These are phyloP conservation scores for Acer negundo DNA, from an alignment of 345 rosid species.

Conservation along the genomic window DNA sequence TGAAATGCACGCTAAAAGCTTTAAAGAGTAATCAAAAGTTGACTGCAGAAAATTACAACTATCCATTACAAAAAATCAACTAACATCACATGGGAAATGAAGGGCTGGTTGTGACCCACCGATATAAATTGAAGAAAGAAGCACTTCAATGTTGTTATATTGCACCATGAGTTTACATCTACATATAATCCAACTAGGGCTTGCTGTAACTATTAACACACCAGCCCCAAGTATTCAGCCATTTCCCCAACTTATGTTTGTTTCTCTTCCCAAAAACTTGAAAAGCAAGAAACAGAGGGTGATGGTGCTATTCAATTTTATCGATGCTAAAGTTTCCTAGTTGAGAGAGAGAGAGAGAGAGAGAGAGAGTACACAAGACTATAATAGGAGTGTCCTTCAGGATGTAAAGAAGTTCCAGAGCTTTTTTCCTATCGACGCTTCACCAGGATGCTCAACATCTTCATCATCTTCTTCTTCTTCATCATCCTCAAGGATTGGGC, in stretches of 20 bases:
- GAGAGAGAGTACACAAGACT: not conserved
- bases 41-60: not conserved
- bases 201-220: not conserved
- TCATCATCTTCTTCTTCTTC: slow-evolving; percentile 44
- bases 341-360: slow-evolving; percentile 7
- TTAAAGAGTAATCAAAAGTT: not conserved
- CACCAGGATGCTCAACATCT: slow-evolving; percentile 59
- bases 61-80: not conserved
- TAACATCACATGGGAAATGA: not conserved
- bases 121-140: not conserved
- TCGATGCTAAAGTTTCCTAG: not conserved
- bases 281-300: not conserved
- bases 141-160: not conserved
- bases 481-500: slow-evolving; percentile 49
- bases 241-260: not conserved
- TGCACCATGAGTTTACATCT: not conserved
- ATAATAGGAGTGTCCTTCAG: slow-evolving; percentile 20
- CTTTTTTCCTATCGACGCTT: slow-evolving; percentile 70
- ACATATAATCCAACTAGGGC: not conserved
- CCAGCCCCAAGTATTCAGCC: slow-evolving; percentile 3
- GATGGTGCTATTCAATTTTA: not conserved
- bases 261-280: not conserved
- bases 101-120: not conserved
- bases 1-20: not conserved
- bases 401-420: slow-evolving; percentile 87